Base-by-base conservation (phyloP, 129 eudicot genomes). In the Oenanthe sinensis region DNA sequence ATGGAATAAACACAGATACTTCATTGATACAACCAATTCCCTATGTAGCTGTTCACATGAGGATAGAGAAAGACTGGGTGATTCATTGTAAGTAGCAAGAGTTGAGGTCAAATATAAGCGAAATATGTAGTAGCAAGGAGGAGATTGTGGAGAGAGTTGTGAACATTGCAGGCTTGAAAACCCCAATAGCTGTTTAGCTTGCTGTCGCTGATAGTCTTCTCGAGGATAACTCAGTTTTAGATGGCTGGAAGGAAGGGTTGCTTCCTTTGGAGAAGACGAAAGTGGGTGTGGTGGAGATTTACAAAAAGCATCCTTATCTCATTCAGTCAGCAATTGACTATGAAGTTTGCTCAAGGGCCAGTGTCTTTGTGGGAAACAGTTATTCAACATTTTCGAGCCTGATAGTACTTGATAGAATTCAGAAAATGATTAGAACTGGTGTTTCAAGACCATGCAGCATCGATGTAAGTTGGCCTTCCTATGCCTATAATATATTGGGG, bases 1-100 rank as follows among this genome's bases (percentile, higher is more conserved):
- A 76, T 72, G 79, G 36, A 10, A 43, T 6, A 6, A 15, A n/a
- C 22, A n/a, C 24, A 37, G 72, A 54, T 4, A 55, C 24, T 39
- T 11, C 77, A 0, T 14, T 43, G n/a, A 8, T n/a, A n/a, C n/a
- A 22, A 10, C 28, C 65, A 22, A 3, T 55, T 55, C 88, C 96
- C 33, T 92, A 87, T 65, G 82, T 92, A 44, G 97, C 97, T 1
- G 93, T 96, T 22, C 99, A 96, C 82, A 96, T 96, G 99, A 90
- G 99, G 67, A 92, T 96, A 33, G 99, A 96, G 79, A 96, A 87
- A 58, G 97, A 96, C 75, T 96, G 99, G 99, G 92, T 90, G 99
- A 96, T 96, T 37, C 99, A 96, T 60, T 96, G 99, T 78, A 92
- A 90, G 81, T 92, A 96, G 12, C 74, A 79, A 28, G 93, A 96